A percentile compares a stretch with the other conserved stretches of the same genome.
phyloP scores from a whole-genome alignment of 1,139 yeast genomes.

The Candida buenavistaensis region DNA sequence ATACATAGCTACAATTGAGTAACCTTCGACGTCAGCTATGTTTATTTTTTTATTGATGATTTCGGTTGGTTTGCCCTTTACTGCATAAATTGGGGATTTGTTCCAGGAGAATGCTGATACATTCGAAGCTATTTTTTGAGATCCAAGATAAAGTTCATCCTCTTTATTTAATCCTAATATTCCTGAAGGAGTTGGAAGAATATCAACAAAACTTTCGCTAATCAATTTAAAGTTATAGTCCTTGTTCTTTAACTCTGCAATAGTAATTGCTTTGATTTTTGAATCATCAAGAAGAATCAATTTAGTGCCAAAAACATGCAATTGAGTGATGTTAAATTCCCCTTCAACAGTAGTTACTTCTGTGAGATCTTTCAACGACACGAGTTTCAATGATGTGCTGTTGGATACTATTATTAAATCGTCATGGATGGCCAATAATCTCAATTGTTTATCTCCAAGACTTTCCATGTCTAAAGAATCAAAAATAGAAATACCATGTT shows the following conservation, averaged over 20 bases:
- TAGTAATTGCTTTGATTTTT: conserved; percentile 7
- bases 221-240: conserved; percentile 7
- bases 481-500: conserved; percentile 30
- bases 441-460: conserved; percentile 19
- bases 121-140: conserved; percentile 9
- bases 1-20: conserved; percentile 6
- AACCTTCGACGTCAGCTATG: conserved; percentile 5
- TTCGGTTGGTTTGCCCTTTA: conserved; percentile 3
- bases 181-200: conserved; percentile 9
- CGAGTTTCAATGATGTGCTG: conserved; percentile 18
- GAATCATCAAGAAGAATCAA: conserved; percentile 22
- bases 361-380: conserved; percentile 8
- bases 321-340: conserved; percentile 19
- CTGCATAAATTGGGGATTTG: conserved; percentile 12
- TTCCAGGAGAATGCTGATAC: conserved; percentile 18
- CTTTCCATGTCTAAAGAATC: conserved; percentile 25
- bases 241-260: conserved; percentile 9
- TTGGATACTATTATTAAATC: conserved; percentile 35
- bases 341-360: conserved; percentile 10
- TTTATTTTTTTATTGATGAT: conserved; percentile 9
- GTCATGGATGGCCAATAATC: conserved; percentile 32
- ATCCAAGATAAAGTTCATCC: conserved; percentile 8
- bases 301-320: conserved; percentile 26
- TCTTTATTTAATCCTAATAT: conserved; percentile 7
- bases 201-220: conserved; percentile 3